Evolutionary conservation across 257 asterid species (phyloP), one percentile per base, ranked within the genome.

Genomic region (Agastache rugosa): DNA sequence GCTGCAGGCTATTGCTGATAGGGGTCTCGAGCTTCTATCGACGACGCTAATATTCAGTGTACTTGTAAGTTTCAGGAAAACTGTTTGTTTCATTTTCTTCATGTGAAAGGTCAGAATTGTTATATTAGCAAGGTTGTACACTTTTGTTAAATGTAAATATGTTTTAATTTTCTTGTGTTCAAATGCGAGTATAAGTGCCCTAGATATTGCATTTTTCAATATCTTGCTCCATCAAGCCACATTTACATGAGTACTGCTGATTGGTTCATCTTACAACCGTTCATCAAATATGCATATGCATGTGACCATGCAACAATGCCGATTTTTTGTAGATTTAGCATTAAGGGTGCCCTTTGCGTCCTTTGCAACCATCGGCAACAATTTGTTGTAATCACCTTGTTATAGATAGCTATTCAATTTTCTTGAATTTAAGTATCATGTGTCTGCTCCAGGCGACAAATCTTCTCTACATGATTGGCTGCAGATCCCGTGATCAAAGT

Each of bases 21-120:
- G 96, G 80, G 98, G 99, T 76, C 86, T 90, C 54, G 98, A 90
- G 89, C 96, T 95, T 74, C 85, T 95, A 55, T 87, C 96, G 4
- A 81, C 93, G 31, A 86, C 98, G 3, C 79, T 89, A 64, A 63
- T 87, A 73, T 88, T 88, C 85, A 90, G 96, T 69, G 69, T 85
- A 64, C 51, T 89, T 65, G 98, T 95, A 85, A 85, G 98, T 87
- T 69, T 47, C 75, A 42, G 51, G 48, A 47, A 68, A 31, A 25
- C 50, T 59, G 76, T 6, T 54, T 69, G 59, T 73, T 58, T 58
- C 12, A 14, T 58, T 51, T 79, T 41, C 29, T 62, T 41, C 12
- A 2, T 39, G 12, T 37, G 71, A 14, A 22, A n/a, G 73, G 44
- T 61, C 17, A 1, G 60, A 54, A 29, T 41, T 62, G 11, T 35